phyloP scores from a whole-genome alignment of 2,329 filamentous ascomycete genomes.

The Dactylellina sp. region DNA sequence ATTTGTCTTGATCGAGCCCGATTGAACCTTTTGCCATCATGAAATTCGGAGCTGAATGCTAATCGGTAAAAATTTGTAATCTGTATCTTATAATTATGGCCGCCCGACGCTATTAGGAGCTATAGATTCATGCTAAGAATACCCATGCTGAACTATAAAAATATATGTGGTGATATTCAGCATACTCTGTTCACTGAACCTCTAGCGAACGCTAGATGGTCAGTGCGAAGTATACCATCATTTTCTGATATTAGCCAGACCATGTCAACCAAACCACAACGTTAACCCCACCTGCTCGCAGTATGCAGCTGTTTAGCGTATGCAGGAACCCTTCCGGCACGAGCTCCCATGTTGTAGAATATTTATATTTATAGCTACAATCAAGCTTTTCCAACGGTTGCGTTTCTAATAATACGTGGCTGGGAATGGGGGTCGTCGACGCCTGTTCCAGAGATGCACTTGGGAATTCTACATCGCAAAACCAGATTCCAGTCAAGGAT shows the following conservation, averaged over 20 bases:
- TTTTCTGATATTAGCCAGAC: neutral
- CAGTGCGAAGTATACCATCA: neutral
- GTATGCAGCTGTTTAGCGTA: conserved; percentile 51
- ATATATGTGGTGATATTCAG: too few relatives aligned
- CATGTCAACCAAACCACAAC: neutral
- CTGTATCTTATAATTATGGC: too few relatives aligned
- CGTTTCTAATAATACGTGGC: conserved; percentile 39
- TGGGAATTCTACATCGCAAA: neutral
- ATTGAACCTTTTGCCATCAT: too few relatives aligned
- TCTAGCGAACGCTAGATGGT: neutral
- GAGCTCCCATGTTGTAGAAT: conserved; percentile 8
- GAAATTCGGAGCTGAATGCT: too few relatives aligned
- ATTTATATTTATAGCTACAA: conserved; percentile 44
- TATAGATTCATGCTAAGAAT: too few relatives aligned
- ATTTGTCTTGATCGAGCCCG: too few relatives aligned
- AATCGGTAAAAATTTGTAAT: too few relatives aligned
- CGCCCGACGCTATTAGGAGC: too few relatives aligned
- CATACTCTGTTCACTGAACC: too few relatives aligned
- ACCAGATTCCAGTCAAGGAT: too few relatives aligned
- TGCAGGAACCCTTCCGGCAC: conserved; percentile 55
- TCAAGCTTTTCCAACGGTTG: conserved; percentile 36
- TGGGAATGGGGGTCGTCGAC: too few relatives aligned
- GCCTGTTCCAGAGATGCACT: neutral
- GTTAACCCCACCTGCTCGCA: conserved; percentile 26
- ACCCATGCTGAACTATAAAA: too few relatives aligned